Base-by-base conservation (phyloP, 2,329 filamentous ascomycete genomes). In the Aspergillus phoenicis region DNA sequence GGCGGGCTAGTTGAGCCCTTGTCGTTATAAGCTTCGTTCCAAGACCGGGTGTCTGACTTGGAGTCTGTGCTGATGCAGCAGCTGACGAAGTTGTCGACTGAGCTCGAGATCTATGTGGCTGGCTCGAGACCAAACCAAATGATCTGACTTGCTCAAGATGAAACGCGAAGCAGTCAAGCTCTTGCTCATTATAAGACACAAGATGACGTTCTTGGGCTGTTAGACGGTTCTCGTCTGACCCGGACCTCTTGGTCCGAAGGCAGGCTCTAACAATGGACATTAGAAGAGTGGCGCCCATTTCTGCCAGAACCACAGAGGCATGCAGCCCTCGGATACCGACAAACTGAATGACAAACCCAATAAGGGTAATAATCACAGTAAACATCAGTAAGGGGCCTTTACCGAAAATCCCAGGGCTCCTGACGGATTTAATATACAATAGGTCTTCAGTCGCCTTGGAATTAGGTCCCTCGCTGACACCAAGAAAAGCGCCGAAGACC, bases 291-390 rank as follows among this genome's bases (percentile, higher is more conserved):
- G 72, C 71, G 0, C 73, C 75, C 20, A 78, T 38, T 39, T 78
- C 72, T 26, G 70, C 68, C 2, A 79, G 58, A 15, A 72, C 73
- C 7, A 79, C 73, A 0, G 74, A 75, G 1, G 75, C 66, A 54
- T 78, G 74, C 5, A 78, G 65, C 1, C 73, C 76, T 52, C 77
- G 68, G 1, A 77, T 64, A 2, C 77, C 77, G 7, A 79, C 64
- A 30, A 80, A 80, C 55, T 80, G 77, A 1, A 74, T 49, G 3
- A 78, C 63, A 17, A 75, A 79, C 1, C 76, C 77, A 4, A 71
- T 2, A 10, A 75, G 58, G 0, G 75, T 75, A 1, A 71, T 52
- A 0, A 48, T 15, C 8, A 78, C 58, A 3, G 70, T 68, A 6
- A 64, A 57, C 2, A 71, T 49, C 1, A 74, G 66, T 5, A 68